Evolutionary conservation across 495 filamentous ascomycete genomes (phyloP).

Genomic region (Penicillium dipodomyicola): DNA sequence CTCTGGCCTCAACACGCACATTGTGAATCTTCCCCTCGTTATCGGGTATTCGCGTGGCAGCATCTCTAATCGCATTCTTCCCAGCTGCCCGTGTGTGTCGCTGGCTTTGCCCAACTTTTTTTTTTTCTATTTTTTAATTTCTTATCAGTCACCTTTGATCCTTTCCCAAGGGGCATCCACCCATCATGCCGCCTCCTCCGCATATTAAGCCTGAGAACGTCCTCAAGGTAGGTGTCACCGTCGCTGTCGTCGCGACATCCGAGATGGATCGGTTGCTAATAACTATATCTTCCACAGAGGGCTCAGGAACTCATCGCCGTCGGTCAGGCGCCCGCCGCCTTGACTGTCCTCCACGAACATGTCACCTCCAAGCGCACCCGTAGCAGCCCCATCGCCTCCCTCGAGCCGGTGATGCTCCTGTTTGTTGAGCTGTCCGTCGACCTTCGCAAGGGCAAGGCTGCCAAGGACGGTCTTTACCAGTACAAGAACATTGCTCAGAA

Average conservation of each 20-base stretch:
- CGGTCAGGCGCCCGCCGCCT: conserved; percentile 84
- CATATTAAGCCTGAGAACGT: conserved; percentile 99
- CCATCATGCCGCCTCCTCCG: conserved; percentile 89
- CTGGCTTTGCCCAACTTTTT: conserved; percentile 6
- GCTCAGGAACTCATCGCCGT: conserved; percentile 98
- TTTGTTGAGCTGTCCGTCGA: conserved; percentile 96
- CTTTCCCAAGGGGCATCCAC: conserved; percentile 35
- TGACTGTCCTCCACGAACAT: conserved; percentile 97
- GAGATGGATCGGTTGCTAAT: conserved; percentile 13
- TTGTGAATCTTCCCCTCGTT: conserved; percentile 34
- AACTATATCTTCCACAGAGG: conserved; percentile 50
- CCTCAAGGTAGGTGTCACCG: conserved; percentile 64
- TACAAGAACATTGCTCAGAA: conserved; percentile 99
- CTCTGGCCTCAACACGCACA: conserved; percentile 40
- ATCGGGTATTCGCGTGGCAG: conserved; percentile 46
- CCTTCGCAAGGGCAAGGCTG: conserved; percentile 92
- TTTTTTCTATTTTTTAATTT: conserved; percentile 8
- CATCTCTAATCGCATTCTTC: conserved; percentile 29
- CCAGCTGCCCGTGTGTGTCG: conserved; percentile 30
- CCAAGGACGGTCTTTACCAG: conserved; percentile 97
- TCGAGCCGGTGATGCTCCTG: conserved; percentile 97
- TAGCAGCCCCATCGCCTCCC: conserved; percentile 92
- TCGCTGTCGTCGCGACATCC: conserved; percentile 11
- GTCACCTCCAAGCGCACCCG: conserved; percentile 95
- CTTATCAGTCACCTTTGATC: conserved; percentile 4